A percentile compares a stretch with the other conserved stretches of the same genome.
Conservation (phyloP, 2,329 filamentous ascomycete genomes). For the Pestalotiopsis sp. region DNA sequence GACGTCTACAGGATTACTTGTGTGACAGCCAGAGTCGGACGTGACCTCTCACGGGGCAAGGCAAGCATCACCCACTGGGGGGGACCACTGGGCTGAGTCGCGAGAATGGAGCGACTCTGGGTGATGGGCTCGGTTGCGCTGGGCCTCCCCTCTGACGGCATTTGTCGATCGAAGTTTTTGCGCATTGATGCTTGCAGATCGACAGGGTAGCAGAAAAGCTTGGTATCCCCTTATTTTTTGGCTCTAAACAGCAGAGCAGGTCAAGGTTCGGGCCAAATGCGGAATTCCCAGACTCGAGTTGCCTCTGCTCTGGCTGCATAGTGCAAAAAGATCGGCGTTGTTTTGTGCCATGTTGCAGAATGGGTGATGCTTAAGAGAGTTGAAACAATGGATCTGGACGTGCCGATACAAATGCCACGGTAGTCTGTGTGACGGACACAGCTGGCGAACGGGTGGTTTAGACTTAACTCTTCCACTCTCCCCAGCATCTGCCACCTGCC, state of each 20-base stretch:
- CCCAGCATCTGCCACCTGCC: too few relatives aligned
- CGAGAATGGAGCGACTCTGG: not conserved
- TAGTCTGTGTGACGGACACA: not conserved
- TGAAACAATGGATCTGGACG: slow-evolving; percentile 11
- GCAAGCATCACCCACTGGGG: not conserved
- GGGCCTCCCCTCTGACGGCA: not conserved
- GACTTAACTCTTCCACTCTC: too few relatives aligned
- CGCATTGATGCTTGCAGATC: slow-evolving; percentile 8
- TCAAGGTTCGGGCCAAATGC: not conserved
- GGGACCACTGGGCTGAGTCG: not conserved
- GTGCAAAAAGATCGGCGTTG: not conserved
- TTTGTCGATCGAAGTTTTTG: not conserved
- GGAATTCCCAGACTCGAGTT: not conserved
- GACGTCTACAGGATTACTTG: not conserved
- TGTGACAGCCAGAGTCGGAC: slow-evolving; percentile 5
- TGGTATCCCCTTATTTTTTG: not conserved
- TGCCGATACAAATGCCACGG: not conserved
- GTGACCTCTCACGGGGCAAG: not conserved
- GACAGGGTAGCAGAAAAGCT: slow-evolving; percentile 10
- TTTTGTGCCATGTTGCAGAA: slow-evolving; percentile 10
- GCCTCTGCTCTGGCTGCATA: not conserved
- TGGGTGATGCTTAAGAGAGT: not conserved
- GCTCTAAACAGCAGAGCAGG: not conserved
- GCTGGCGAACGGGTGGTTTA: not conserved
- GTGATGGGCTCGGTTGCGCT: not conserved